These are phyloP conservation scores for Penicillium sp. DNA, from an alignment of 2,329 filamentous ascomycete genomes.

Conservation along the genomic window DNA sequence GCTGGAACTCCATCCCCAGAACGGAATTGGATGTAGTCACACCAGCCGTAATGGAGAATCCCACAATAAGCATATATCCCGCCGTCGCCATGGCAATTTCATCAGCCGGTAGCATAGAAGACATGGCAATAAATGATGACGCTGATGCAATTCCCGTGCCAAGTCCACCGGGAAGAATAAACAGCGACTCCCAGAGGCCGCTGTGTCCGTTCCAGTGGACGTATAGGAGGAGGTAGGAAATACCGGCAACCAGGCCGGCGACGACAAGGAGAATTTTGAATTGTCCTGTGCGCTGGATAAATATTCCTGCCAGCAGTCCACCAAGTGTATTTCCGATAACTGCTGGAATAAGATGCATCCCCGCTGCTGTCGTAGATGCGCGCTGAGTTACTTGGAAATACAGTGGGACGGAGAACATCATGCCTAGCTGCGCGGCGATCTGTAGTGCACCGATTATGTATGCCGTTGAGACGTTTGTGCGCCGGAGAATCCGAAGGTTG, in stretches of 20 bases:
- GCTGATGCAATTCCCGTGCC: conserved; percentile 50
- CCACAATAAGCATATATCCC: conserved; percentile 48
- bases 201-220: conserved; percentile 61
- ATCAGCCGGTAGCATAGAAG: conserved; percentile 44
- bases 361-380: conserved; percentile 58
- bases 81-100: conserved; percentile 53
- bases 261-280: conserved; percentile 58
- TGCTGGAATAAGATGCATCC: conserved; percentile 63
- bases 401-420: conserved; percentile 65
- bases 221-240: conserved; percentile 53
- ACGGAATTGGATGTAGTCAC: conserved; percentile 40
- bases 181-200: conserved; percentile 55
- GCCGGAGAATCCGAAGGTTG: conserved; percentile 33
- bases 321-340: conserved; percentile 65
- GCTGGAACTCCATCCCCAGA: conserved; percentile 36
- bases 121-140: conserved; percentile 51
- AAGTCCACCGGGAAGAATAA: conserved; percentile 58
- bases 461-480: conserved; percentile 29
- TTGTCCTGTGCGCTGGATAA: conserved; percentile 58
- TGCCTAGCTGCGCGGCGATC: conserved; percentile 57
- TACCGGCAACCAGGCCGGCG: conserved; percentile 50
- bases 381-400: conserved; percentile 66
- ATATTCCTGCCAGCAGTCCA: conserved; percentile 58
- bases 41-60: conserved; percentile 44
- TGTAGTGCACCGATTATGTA: conserved; percentile 52